Evolutionary conservation across 495 filamentous ascomycete species (phyloP), one percentile per base, ranked within the genome.

Genomic region (Aspergillus steynii): DNA sequence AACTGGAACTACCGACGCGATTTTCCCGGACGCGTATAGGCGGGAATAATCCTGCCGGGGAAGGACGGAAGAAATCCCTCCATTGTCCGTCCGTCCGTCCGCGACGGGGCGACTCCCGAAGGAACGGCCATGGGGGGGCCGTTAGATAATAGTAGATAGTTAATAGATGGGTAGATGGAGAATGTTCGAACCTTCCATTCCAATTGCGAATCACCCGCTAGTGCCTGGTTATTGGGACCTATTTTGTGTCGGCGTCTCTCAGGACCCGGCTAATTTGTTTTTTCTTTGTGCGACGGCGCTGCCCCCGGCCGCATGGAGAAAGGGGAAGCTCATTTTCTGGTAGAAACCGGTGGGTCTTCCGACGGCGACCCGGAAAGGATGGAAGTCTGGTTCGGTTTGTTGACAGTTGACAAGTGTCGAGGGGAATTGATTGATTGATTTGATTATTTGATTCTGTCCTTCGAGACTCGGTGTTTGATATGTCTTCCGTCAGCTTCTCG

Each of bases 331-430:
- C 37, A 42, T 2, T 3, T n/a, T 20, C 37, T 20, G 20, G 46
- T 14, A 34, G 20, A 51, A 51, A 26, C 31, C 15, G 61, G 37
- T 60, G 62, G 62, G 58, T 63, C 61, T 53, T 55, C 46, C 10
- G 52, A 48, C 48, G 26, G 54, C 49, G 28, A 62, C 46, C 61
- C 56, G 56, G 46, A 53, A 31, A 31, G 29, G 20, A 20, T 20
- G 20, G 20, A 20, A 20, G 20, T 20, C 20, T 20, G 20, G 20
- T 20, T 20, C 20, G 20, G 20, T 20, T 20, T 20, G 20, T 20
- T 20, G 20, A 20, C 20, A 20, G 20, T 20, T 46, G 31, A 32
- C 27, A 5, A 1, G 28, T 10, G 26, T 20, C 53, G 26, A 45
- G 42, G 32, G 9, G 9, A 14, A 10, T 12, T 42, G 37, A 42